Evolutionary conservation across 805 yeast species (phyloP).

Genomic region (Tetrapisispora arboricola): DNA sequence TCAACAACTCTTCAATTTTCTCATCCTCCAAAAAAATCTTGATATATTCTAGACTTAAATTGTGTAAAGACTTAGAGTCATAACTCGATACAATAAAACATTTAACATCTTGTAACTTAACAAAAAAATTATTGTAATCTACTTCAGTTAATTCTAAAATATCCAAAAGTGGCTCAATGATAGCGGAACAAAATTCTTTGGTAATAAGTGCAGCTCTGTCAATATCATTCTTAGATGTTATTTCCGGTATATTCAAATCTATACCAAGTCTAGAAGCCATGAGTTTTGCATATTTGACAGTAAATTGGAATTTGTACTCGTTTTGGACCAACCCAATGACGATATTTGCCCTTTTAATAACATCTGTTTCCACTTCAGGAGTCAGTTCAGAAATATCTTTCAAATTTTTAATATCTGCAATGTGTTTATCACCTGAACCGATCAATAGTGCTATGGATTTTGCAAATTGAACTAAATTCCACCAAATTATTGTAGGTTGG

Average conservation of each 20-base stretch:
- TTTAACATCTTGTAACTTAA: constrained; percentile 43
- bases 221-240: constrained; percentile 8
- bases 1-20: constrained; percentile 11
- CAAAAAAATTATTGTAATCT: constrained; percentile 75
- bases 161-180: constrained; percentile 52
- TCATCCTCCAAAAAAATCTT: constrained; percentile 14
- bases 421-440: constrained; percentile 53
- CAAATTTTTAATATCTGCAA: constrained; percentile 30
- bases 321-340: constrained; percentile 56
- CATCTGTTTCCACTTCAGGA: constrained; percentile 39
- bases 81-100: constrained; percentile 29
- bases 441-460: constrained; percentile 74
- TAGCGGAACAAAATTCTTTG: constrained; percentile 16
- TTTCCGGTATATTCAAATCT: constrained; percentile 31
- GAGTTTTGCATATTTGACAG: constrained; percentile 43
- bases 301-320: constrained; percentile 53
- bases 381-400: constrained; percentile 31
- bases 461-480: constrained; percentile 80
- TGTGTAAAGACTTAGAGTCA: constrained; percentile 15
- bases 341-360: constrained; percentile 52
- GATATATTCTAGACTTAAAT: constrained; percentile 13
- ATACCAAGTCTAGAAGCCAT: constrained; percentile 68
- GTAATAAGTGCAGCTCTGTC: constrained; percentile 8
- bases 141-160: constrained; percentile 51
- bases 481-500: constrained; percentile 82